phyloP scores from a whole-genome alignment of 768 basidiomycete genomes.

The Coprinopsis sp. region DNA sequence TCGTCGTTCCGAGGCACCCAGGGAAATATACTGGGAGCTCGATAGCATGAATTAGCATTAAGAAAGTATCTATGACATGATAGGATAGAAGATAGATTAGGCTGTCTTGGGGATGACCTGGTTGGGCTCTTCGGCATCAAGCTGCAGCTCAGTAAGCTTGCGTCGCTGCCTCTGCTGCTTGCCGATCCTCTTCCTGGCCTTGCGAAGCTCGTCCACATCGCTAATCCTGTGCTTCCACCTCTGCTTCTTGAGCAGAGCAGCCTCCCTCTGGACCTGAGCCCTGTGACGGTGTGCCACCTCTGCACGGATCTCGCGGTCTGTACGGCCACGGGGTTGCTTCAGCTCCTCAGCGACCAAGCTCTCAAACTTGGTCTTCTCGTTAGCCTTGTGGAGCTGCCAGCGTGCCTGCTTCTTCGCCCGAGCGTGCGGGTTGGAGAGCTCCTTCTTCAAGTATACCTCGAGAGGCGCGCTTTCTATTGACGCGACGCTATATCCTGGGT shows the following conservation, averaged over 20 bases:
- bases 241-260: conserved; percentile 57
- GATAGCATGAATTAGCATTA: conserved; percentile 2
- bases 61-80: neutral
- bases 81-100: conserved; percentile 5
- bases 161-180: conserved; percentile 50
- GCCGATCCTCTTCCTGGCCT: conserved; percentile 50
- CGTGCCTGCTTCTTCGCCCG: conserved; percentile 77
- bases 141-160: conserved; percentile 49
- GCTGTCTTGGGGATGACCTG: conserved; percentile 47
- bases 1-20: no score
- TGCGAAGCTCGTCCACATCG: conserved; percentile 48
- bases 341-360: conserved; percentile 52
- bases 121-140: conserved; percentile 52
- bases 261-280: conserved; percentile 50
- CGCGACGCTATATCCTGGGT: conserved; percentile 39
- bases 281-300: conserved; percentile 77
- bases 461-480: conserved; percentile 54
- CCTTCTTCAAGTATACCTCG: conserved; percentile 60
- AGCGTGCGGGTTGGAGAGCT: conserved; percentile 78
- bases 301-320: conserved; percentile 55
- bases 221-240: conserved; percentile 48
- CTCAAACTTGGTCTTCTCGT: conserved; percentile 46
- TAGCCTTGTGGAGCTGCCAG: conserved; percentile 56
- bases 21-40: no score
- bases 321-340: conserved; percentile 55